Conservation (phyloP, 768 basidiomycete genomes). For the Coprinopsis cinerea region DNA sequence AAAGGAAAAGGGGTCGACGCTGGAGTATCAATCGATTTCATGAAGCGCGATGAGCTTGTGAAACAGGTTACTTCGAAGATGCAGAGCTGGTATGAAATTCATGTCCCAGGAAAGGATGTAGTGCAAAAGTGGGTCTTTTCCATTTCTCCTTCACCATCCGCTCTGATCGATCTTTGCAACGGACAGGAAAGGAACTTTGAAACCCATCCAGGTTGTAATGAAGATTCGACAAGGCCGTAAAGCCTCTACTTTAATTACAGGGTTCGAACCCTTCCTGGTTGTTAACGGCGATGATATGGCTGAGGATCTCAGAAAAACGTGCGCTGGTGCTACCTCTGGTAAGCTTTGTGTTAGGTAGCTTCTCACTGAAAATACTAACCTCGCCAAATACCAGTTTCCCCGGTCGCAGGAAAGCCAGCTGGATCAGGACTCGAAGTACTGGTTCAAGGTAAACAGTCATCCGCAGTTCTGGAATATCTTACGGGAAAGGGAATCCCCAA, state of each 20-base stretch:
- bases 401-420: conserved; percentile 47
- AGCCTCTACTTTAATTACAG: conserved; percentile 68
- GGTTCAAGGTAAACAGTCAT: conserved; percentile 81
- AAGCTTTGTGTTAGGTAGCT: conserved; percentile 15
- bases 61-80: conserved; percentile 54
- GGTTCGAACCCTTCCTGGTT: conserved; percentile 71
- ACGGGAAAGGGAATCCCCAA: conserved; percentile 70
- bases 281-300: conserved; percentile 67
- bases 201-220: conserved; percentile 60
- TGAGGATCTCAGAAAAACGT: conserved; percentile 69
- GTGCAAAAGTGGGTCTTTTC: conserved; percentile 47
- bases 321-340: conserved; percentile 80
- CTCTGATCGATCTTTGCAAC: not conserved
- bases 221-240: conserved; percentile 79
- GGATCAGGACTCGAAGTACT: conserved; percentile 60
- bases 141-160: not conserved
- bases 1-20: conserved; percentile 23
- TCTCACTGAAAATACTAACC: not conserved
- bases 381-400: conserved; percentile 43
- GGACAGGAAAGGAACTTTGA: conserved; percentile 73
- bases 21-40: conserved; percentile 35
- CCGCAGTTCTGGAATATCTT: conserved; percentile 61
- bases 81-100: conserved; percentile 73
- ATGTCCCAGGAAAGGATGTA: conserved; percentile 46
- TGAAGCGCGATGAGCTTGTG: conserved; percentile 62